Base-by-base conservation (phyloP, 768 basidiomycete genomes). In the Hygrocybe punicea region DNA sequence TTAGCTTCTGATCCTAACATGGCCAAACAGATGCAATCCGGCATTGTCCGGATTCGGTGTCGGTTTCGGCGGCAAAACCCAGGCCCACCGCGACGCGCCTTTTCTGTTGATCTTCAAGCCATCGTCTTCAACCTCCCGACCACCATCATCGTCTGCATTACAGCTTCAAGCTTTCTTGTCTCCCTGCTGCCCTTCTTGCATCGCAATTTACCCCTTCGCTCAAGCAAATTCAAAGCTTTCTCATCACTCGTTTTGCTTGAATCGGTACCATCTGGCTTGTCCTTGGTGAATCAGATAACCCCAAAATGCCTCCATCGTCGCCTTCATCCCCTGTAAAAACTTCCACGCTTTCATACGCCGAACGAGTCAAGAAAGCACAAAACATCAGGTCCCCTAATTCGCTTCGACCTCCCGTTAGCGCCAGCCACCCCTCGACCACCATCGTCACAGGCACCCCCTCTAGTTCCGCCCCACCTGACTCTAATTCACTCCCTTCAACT, bases 331-430 rank as follows among this genome's bases (percentile, higher is more conserved):
- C 63, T 8, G 45, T 58, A 34, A 64, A 65, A 60, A 23, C 60
- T 7, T 74, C 74, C 60, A 67, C 76, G 56, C 76, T 84, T 49
- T 86, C 85, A 25, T 87, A 86, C 61, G 82, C 81, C 36, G 76
- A 83, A 50, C 77, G 76, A 45, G 81, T 78, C 57, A 80, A 76
- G 70, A 80, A 76, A 63, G 78, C 78, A 2, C 71, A 81, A 58
- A 72, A 70, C 53, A 69, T 72, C 55, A 70, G 61, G 46, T 65
- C 69, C 33, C 63, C 67, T 23, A 67, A 63, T 61, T 59, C 69
- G 37, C 57, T 57, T n/a, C 56, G 51, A 40, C 40, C 60, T 58
- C 49, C 39, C 29, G 52, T 44, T 53, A 49, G 56, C 33, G 17
- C 44, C 39, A 53, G 36, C 17, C 51, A 58, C 17, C 53, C 63